These are phyloP conservation scores for Geranium rotundifolium DNA, from an alignment of 345 rosid genomes.

Conservation along the genomic window DNA sequence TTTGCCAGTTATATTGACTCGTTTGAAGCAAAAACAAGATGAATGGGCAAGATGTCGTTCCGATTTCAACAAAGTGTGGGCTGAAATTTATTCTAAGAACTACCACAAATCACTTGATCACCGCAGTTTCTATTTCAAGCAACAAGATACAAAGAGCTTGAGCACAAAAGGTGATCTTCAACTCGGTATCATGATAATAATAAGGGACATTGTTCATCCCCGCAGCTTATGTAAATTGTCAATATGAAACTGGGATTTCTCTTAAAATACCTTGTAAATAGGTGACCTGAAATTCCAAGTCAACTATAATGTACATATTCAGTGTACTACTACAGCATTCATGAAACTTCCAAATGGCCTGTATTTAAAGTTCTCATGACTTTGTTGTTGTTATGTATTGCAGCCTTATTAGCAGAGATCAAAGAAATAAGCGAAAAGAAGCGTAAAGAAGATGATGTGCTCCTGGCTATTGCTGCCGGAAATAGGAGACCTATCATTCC, in stretches of 20 bases:
- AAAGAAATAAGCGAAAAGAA: slow-evolving; percentile 83
- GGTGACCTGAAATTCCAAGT: not conserved
- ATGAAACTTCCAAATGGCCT: not conserved
- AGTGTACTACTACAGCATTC: not conserved
- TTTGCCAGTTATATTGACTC: slow-evolving; percentile 83
- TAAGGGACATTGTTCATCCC: not conserved
- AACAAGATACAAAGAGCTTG: slow-evolving; percentile 88
- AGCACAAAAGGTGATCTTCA: slow-evolving; percentile 65
- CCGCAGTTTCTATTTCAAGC: slow-evolving; percentile 96
- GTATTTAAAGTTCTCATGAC: slow-evolving; percentile 7
- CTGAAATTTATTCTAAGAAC: slow-evolving; percentile 86
- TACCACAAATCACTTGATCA: slow-evolving; percentile 96
- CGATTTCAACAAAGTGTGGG: slow-evolving; percentile 97
- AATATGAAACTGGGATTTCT: not conserved
- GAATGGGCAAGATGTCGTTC: slow-evolving; percentile 91
- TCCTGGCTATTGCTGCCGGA: slow-evolving; percentile 82
- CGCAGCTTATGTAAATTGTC: not conserved
- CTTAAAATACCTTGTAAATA: not conserved
- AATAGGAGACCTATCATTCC: slow-evolving; percentile 51
- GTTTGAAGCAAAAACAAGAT: slow-evolving; percentile 94
- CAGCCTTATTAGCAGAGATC: slow-evolving; percentile 84
- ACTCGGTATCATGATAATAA: slow-evolving; percentile 1
- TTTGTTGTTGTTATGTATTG: slow-evolving; percentile 11
- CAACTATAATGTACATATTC: not conserved
- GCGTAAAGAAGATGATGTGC: slow-evolving; percentile 64